Conservation (phyloP, 2,329 filamentous ascomycete species). For the Rutstroemia sydowiana region DNA sequence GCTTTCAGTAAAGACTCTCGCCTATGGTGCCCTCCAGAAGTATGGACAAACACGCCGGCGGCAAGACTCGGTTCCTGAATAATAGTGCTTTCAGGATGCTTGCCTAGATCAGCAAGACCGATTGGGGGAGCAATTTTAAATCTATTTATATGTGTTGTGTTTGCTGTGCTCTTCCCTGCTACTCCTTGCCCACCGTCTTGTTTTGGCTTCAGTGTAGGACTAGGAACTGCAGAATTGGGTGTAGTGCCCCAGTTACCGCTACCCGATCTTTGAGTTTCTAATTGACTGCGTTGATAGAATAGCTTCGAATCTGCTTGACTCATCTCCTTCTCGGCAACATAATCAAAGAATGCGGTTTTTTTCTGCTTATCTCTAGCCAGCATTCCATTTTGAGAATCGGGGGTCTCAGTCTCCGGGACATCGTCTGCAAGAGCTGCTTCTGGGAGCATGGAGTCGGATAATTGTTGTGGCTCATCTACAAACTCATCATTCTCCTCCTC, state of each 20-base stretch:
- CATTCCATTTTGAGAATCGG: conserved; percentile 37
- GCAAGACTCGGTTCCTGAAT: conserved; percentile 25
- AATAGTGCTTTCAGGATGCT: conserved; percentile 26
- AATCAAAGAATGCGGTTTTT: conserved; percentile 86
- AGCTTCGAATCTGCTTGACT: conserved; percentile 91
- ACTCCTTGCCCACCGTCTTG: conserved; percentile 19
- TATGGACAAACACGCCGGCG: conserved; percentile 2
- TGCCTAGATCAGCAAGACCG: conserved; percentile 25
- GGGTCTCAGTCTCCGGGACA: too few relatives aligned
- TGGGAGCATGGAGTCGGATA: conserved; percentile 22
- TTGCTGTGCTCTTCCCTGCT: conserved; percentile 21
- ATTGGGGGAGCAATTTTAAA: conserved; percentile 23
- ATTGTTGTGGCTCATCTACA: conserved; percentile 17
- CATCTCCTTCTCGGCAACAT: conserved; percentile 88
- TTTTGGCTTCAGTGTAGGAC: conserved; percentile 24
- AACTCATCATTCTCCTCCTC: conserved; percentile 8
- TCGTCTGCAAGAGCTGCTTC: conserved; percentile 23
- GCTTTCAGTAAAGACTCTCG: conserved; percentile 22
- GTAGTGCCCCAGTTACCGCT: conserved; percentile 28
- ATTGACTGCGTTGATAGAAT: conserved; percentile 86
- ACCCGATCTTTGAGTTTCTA: conserved; percentile 36
- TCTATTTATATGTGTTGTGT: conserved; percentile 11
- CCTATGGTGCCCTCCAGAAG: conserved; percentile 12
- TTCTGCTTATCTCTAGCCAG: conserved; percentile 53
- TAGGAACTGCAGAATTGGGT: conserved; percentile 24